Base-by-base conservation (phyloP, 2,329 filamentous ascomycete genomes). In the Ascochyta lentis region DNA sequence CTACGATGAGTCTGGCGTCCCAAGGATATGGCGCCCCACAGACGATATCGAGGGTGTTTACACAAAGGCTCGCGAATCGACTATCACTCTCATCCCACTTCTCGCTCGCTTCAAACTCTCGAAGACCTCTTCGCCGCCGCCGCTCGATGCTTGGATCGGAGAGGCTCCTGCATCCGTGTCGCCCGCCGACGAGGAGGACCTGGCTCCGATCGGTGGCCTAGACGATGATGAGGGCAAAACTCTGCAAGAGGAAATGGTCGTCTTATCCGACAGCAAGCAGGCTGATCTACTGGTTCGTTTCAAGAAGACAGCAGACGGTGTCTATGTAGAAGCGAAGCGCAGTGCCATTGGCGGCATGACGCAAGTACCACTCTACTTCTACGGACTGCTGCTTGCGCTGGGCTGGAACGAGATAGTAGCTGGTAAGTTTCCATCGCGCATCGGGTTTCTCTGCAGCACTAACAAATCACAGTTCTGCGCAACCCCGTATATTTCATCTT, bases 371-470 rank as follows among this genome's bases (percentile, higher is more conserved):
- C 79, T 96, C 59, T 98, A 97, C 78, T 97, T 99, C 77, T 99
- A 97, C 69, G 91, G 87, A 38, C 76, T 98, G 53, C 82, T 99
- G 53, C 80, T 99, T 62, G 91, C 92, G 22, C 82, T 99, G 44
- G 95, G 95, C n/a, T 99, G 95, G 95, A 99, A 99, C 77, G 95
- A 99, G 78, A 93, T 99, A 61, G 81, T 96, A 64, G 91, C 93
- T 70, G 92, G 93, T 96, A 83, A 83, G 90, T 76, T 16, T 9
- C 26, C 1, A 23, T 37, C 22, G n/a, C 58, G 33, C n/a, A 53
- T 49, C 45, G 15, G 24, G 42, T 12, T 16, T 27, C 3, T 16
- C 15, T 26, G 7, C n/a, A 19, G 13, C 9, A 43, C 66, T 66
- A 58, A 68, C 42, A 52, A 22, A 4, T n/a, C 26, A 19, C 68